Evolutionary conservation across 441 rosid genomes (phyloP).

Genomic region (Euphorbia celastroides): DNA sequence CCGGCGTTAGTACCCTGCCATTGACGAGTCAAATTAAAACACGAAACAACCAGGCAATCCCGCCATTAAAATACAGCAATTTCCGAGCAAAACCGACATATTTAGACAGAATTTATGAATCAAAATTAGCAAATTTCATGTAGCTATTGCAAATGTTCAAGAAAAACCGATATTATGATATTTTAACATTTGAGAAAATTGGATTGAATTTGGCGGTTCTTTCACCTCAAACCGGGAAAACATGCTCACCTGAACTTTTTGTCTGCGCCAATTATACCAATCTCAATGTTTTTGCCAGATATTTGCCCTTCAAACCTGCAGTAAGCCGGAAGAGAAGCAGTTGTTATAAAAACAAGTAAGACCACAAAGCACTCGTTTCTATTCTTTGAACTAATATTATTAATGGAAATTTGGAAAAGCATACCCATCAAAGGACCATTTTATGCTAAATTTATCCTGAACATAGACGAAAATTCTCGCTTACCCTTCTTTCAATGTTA

Average conservation of each 20-base stretch:
- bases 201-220: neutral
- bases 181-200: neutral
- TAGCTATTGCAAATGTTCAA: neutral
- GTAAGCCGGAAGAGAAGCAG: slow-evolving; percentile 9
- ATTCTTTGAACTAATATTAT: too few species aligned
- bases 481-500: slow-evolving; percentile 96
- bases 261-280: slow-evolving; percentile 86
- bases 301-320: slow-evolving; percentile 97
- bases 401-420: too few species aligned
- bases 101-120: neutral
- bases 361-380: neutral
- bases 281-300: slow-evolving; percentile 92
- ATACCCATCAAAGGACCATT: too few species aligned
- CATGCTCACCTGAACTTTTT: slow-evolving; percentile 69
- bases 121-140: neutral
- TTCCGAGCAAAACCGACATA: neutral
- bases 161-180: neutral
- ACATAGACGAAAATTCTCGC: neutral
- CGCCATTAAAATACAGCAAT: neutral
- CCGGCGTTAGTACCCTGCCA: slow-evolving; percentile 71
- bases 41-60: neutral
- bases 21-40: neutral
- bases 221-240: neutral
- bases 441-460: too few species aligned
- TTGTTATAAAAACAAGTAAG: neutral